A percentile compares a stretch with the other conserved stretches of the same genome.
Evolutionary conservation across 805 yeast genomes (phyloP).

Genomic region (Cyberlindnera americana): DNA sequence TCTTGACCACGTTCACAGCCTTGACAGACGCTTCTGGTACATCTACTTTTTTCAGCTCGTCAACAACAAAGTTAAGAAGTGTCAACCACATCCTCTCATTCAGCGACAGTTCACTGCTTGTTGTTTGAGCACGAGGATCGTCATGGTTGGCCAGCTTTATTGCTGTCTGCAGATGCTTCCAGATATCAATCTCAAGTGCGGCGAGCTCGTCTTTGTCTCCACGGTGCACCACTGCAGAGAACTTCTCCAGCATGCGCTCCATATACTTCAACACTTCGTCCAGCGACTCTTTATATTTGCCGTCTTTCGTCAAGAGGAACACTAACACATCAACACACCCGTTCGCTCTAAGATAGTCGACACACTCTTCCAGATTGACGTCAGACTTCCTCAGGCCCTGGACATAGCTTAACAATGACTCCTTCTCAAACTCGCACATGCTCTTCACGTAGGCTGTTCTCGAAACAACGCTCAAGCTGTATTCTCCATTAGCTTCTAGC

Average conservation of each 20-base stretch:
- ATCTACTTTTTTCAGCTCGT: conserved; percentile 30
- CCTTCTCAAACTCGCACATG: conserved; percentile 17
- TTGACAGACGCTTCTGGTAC: conserved; percentile 11
- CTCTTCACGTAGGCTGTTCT: conserved; percentile 22
- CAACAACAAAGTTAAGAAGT: conserved; percentile 38
- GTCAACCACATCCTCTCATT: conserved; percentile 38
- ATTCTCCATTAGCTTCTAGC: conserved; percentile 22
- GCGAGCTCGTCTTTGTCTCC: conserved; percentile 15
- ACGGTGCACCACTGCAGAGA: conserved; percentile 10
- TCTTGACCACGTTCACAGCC: conserved; percentile 34
- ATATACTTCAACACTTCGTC: conserved; percentile 19
- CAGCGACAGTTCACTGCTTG: conserved; percentile 20
- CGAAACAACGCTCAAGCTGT: conserved; percentile 14
- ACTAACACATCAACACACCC: conserved; percentile 27
- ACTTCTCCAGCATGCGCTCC: conserved; percentile 12
- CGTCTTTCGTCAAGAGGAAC: conserved; percentile 13
- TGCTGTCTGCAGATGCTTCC: conserved; percentile 35
- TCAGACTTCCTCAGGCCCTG: conserved; percentile 23
- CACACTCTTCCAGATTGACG: conserved; percentile 23
- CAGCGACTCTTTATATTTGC: conserved; percentile 24
- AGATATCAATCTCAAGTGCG: conserved; percentile 29
- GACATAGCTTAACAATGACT: conserved; percentile 18
- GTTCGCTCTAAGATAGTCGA: conserved; percentile 21
- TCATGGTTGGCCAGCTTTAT: conserved; percentile 29
- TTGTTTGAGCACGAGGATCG: conserved; percentile 10